Conservation (phyloP, 768 basidiomycete species). For the Hortiboletus campestris region DNA sequence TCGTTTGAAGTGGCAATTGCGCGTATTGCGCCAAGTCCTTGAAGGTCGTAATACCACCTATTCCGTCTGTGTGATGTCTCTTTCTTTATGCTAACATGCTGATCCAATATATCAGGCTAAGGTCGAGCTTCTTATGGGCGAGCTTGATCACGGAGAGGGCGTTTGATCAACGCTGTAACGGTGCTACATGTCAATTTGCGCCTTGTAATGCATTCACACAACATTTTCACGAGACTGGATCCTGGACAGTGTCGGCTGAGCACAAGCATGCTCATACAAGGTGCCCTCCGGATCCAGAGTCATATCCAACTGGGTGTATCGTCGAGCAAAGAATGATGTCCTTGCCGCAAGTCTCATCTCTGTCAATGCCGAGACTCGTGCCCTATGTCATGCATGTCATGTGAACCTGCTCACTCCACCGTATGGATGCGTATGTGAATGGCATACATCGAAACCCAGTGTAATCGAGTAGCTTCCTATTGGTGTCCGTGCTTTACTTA, state of each 20-base stretch:
- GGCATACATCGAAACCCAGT: constrained; percentile 12
- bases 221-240: neutral
- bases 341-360: neutral
- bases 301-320: constrained; percentile 70
- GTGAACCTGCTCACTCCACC: neutral
- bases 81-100: neutral
- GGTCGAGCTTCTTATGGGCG: constrained; percentile 56
- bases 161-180: constrained; percentile 31
- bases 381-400: neutral
- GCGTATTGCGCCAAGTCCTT: constrained; percentile 58
- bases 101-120: constrained; percentile 45
- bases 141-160: constrained; percentile 64
- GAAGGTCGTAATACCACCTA: constrained; percentile 67
- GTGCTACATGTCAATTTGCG: neutral
- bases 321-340: constrained; percentile 61
- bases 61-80: constrained; percentile 44
- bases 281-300: constrained; percentile 66
- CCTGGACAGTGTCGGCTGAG: neutral
- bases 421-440: neutral
- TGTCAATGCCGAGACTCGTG: neutral
- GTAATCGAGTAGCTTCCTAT: neutral
- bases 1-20: constrained; percentile 69
- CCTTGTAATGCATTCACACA: neutral
- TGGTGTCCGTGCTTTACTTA: neutral
- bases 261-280: constrained; percentile 61